Evolutionary conservation across 495 filamentous ascomycete genomes (phyloP).

Genomic region (Massariosphaeria phaeospora): DNA sequence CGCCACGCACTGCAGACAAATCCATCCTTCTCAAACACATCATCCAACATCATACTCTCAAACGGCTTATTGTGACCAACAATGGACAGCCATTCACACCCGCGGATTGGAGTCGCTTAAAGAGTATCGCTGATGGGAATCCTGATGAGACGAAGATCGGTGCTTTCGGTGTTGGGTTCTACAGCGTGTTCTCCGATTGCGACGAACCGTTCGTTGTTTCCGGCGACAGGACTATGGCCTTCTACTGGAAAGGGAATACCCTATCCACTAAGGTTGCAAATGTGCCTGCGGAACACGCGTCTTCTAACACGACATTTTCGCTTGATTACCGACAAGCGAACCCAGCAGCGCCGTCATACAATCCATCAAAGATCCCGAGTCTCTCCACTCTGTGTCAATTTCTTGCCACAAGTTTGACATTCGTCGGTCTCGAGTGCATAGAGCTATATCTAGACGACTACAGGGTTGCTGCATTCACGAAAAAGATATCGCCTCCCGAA

Average conservation of each 20-base stretch:
- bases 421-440: constrained; percentile 80
- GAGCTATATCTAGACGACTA: constrained; percentile 88
- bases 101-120: constrained; percentile 88
- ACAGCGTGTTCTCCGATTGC: constrained; percentile 96
- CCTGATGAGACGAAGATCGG: constrained; percentile 98
- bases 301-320: constrained; percentile 77
- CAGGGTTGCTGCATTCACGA: constrained; percentile 68
- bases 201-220: constrained; percentile 96
- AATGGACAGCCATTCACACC: constrained; percentile 78
- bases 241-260: constrained; percentile 96
- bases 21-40: constrained; percentile 74
- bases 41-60: constrained; percentile 75
- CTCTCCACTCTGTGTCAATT: constrained; percentile 85
- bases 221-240: constrained; percentile 87
- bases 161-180: constrained; percentile 97
- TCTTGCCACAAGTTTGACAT: constrained; percentile 89
- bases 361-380: constrained; percentile 55
- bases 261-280: constrained; percentile 80
- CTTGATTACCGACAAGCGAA: constrained; percentile 76
- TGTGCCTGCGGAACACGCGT: constrained; percentile 55
- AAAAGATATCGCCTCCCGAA: constrained; percentile 74
- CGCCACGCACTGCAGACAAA: constrained; percentile 60
- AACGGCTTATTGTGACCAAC: constrained; percentile 80
- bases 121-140: constrained; percentile 96
- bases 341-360: constrained; percentile 58